These are phyloP conservation scores for Pseudodiploospora longispora DNA, from an alignment of 2,329 filamentous ascomycete genomes.

Conservation along the genomic window DNA sequence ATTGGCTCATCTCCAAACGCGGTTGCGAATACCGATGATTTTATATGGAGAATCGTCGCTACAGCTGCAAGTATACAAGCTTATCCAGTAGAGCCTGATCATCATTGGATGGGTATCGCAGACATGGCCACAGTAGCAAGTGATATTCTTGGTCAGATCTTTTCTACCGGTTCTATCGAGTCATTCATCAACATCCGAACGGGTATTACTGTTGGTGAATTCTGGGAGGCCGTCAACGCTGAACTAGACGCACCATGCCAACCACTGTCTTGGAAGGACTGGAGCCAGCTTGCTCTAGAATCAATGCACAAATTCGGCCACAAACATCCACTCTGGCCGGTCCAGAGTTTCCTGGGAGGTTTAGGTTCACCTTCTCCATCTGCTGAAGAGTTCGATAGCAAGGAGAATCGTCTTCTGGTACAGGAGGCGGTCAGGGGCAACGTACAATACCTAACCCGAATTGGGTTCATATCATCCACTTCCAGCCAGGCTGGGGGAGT, in stretches of 20 bases:
- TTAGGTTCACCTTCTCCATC: slow-evolving; percentile 5
- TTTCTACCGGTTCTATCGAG: background rate
- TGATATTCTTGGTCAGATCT: slow-evolving; percentile 7
- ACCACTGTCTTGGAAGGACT: slow-evolving; percentile 9
- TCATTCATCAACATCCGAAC: slow-evolving; percentile 8
- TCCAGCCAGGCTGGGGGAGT: too few species aligned
- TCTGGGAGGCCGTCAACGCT: slow-evolving; percentile 13
- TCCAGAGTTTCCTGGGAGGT: slow-evolving; percentile 15
- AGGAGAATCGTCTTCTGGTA: background rate
- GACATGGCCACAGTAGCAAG: slow-evolving; percentile 11
- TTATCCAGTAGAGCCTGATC: slow-evolving; percentile 6
- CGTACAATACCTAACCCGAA: slow-evolving; percentile 2
- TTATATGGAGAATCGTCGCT: slow-evolving; percentile 14
- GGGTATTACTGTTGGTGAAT: slow-evolving; percentile 11
- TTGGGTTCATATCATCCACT: slow-evolving; percentile 1
- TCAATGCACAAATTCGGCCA: slow-evolving; percentile 8
- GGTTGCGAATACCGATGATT: slow-evolving; percentile 16
- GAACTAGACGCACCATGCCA: slow-evolving; percentile 8
- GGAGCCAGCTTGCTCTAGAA: slow-evolving; percentile 6
- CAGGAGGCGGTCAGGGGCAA: slow-evolving; percentile 1
- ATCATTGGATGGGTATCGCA: slow-evolving; percentile 12
- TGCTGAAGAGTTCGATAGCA: background rate
- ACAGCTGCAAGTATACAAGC: slow-evolving; percentile 8
- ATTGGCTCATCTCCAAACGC: slow-evolving; percentile 12
- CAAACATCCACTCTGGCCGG: slow-evolving; percentile 16